Conservation (phyloP, 768 basidiomycete species). For the Phylloporus sp. region DNA sequence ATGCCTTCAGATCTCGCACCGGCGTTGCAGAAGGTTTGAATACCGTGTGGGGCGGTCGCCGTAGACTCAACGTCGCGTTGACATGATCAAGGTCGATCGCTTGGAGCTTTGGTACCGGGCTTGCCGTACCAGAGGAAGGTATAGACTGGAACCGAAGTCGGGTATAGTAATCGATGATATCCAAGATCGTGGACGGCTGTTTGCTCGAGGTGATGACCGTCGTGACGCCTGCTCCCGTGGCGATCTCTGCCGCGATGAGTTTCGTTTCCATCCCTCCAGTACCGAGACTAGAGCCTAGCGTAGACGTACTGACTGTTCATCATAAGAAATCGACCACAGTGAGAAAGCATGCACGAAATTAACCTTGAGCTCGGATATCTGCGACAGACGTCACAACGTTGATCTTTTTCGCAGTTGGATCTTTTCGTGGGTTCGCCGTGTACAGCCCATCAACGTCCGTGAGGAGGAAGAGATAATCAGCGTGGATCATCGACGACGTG, state of each 20-base stretch:
- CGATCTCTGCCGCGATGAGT: conserved; percentile 96
- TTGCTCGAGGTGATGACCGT: conserved; percentile 89
- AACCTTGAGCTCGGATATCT: conserved; percentile 78
- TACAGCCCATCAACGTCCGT: conserved; percentile 97
- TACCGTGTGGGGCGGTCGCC: conserved; percentile 80
- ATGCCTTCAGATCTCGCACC: conserved; percentile 84
- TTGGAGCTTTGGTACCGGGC: conserved; percentile 24
- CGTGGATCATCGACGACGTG: conserved; percentile 95
- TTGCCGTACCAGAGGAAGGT: conserved; percentile 32
- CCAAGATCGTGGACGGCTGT: conserved; percentile 66
- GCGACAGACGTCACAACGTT: conserved; percentile 80
- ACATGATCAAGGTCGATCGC: conserved; percentile 24
- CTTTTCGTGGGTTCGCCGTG: conserved; percentile 91
- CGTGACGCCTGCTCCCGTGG: conserved; percentile 90
- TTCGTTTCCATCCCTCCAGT: conserved; percentile 99
- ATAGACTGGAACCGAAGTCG: conserved; percentile 36
- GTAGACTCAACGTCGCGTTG: conserved; percentile 18
- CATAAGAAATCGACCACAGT: neutral
- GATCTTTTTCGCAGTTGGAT: conserved; percentile 76
- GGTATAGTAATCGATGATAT: conserved; percentile 77
- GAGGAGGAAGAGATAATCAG: conserved; percentile 93
- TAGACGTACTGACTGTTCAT: conserved; percentile 78
- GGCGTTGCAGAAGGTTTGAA: conserved; percentile 75
- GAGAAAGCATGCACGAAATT: conserved; percentile 5
- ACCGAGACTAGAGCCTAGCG: conserved; percentile 88